These are phyloP conservation scores for Umbelopsis ramanniana DNA, from an alignment of 192 early-diverging fungal species.

Conservation along the genomic window DNA sequence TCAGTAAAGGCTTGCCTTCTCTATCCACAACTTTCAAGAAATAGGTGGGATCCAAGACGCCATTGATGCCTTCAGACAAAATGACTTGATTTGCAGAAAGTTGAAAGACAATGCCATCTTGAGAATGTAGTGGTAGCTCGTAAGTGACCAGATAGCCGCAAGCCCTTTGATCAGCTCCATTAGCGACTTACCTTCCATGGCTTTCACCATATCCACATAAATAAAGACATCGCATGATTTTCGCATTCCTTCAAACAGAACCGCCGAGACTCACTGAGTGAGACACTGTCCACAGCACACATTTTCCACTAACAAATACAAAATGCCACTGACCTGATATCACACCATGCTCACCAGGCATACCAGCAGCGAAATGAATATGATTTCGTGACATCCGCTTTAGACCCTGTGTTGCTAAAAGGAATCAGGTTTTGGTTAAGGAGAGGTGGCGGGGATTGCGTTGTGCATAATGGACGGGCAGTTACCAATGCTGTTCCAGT, in stretches of 20 bases:
- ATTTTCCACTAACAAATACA: background rate
- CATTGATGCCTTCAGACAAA: slow-evolving; percentile 70
- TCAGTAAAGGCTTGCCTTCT: slow-evolving; percentile 16
- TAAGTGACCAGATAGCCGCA: background rate
- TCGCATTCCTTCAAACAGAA: slow-evolving; percentile 65
- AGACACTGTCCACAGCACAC: background rate
- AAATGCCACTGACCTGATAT: slow-evolving; percentile 59
- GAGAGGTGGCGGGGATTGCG: background rate
- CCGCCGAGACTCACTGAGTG: background rate
- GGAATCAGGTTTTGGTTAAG: background rate
- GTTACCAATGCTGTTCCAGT: slow-evolving; percentile 62
- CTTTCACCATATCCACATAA: slow-evolving; percentile 74
- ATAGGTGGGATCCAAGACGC: slow-evolving; percentile 66
- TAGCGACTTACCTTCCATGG: slow-evolving; percentile 59
- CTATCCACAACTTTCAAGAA: slow-evolving; percentile 63
- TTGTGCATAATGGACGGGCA: background rate
- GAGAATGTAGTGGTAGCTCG: background rate
- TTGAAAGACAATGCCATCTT: slow-evolving; percentile 80
- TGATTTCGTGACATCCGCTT: slow-evolving; percentile 83
- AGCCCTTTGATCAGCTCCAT: background rate
- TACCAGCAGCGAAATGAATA: slow-evolving; percentile 86
- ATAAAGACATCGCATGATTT: slow-evolving; percentile 71
- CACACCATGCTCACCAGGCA: slow-evolving; percentile 66
- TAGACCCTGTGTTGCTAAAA: slow-evolving; percentile 60
- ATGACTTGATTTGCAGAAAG: slow-evolving; percentile 82